Base-by-base conservation (phyloP, 495 filamentous ascomycete genomes). In the Sabuloglossum arenarium region DNA sequence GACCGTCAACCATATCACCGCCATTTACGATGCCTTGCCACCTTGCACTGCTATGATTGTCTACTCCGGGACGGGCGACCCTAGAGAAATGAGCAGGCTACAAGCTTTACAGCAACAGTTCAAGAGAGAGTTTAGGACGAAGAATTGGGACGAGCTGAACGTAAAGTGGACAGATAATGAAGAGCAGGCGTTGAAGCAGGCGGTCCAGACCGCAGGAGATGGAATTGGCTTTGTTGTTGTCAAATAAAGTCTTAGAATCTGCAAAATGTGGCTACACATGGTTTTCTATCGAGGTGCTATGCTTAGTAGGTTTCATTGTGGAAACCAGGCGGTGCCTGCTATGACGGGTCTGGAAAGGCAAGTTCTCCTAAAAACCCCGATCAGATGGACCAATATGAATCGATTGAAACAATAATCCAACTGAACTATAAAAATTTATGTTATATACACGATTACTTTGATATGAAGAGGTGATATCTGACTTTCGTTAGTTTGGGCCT, bases 111-210 rank as follows among this genome's bases (percentile, higher is more conserved):
- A 94, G 57, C 71, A 75, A 58, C 71, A 74, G 59, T 86, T 82
- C 68, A 82, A 80, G 60, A 73, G 78, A 57, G 90, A 97, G 68
- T 94, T 82, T 64, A 71, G 75, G 59, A 72, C 71, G 3, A 85
- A 79, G 64, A 87, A 88, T 45, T 97, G 89, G 90, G 85, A 95
- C 65, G 71, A 94, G 56, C 64, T 94, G 49, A 85, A 69, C 57
- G 82, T 94, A 29, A 80, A 88, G 67, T 97, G 90, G 90, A 94
- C 90, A 11, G 88, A 94, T 66, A 70, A 62, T 3, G 90, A 97
- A 66, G 84, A 88, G 31, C 84, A 93, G 68, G 79, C 76, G 39
- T 65, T 95, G 61, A 81, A 76, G 64, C 75, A 70, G 62, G 89
- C 88, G 0, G 79, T 80, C 57, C 71, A 73, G 57, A 69, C 70